Conservation (phyloP, 2,329 filamentous ascomycete species). For the Cladosporium halotolerans region DNA sequence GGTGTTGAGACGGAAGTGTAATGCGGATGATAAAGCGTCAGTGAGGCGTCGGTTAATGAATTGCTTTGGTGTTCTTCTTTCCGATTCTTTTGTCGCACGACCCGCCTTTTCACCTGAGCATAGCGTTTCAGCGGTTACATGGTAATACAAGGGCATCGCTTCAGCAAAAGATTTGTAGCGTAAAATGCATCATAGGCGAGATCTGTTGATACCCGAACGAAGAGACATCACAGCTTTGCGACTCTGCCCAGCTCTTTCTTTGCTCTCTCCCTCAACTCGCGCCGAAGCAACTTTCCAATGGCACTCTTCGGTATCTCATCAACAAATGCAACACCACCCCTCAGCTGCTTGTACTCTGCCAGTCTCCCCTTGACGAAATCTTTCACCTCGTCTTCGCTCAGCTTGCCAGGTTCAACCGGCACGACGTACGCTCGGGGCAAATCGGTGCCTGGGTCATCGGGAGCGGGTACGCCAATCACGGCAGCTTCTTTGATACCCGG, state of each 20-base stretch:
- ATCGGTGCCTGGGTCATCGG: slow-evolving; percentile 42
- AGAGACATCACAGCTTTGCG: background rate
- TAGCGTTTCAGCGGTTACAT: background rate
- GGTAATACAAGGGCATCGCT: background rate
- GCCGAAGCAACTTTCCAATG: slow-evolving; percentile 43
- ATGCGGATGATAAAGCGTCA: background rate
- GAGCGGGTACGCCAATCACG: slow-evolving; percentile 40
- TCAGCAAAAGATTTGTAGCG: no score
- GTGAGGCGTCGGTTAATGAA: background rate
- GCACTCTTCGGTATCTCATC: slow-evolving; percentile 43
- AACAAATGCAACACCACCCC: slow-evolving; percentile 42
- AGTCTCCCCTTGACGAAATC: slow-evolving; percentile 39
- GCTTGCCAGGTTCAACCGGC: slow-evolving; percentile 30
- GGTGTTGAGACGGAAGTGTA: slow-evolving; percentile 66
- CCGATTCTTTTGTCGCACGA: background rate
- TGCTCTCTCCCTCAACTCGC: slow-evolving; percentile 35
- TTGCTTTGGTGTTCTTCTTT: background rate
- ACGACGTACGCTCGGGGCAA: slow-evolving; percentile 42
- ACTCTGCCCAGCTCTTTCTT: background rate
- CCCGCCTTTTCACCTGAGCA: background rate
- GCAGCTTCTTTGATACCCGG: slow-evolving; percentile 39
- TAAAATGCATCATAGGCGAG: no score
- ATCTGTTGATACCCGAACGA: no score
- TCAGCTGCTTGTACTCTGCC: slow-evolving; percentile 41
- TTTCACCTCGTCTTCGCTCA: slow-evolving; percentile 36